phyloP scores from a whole-genome alignment of 2,329 filamentous ascomycete species.

The Colletotrichum brevisporum region DNA sequence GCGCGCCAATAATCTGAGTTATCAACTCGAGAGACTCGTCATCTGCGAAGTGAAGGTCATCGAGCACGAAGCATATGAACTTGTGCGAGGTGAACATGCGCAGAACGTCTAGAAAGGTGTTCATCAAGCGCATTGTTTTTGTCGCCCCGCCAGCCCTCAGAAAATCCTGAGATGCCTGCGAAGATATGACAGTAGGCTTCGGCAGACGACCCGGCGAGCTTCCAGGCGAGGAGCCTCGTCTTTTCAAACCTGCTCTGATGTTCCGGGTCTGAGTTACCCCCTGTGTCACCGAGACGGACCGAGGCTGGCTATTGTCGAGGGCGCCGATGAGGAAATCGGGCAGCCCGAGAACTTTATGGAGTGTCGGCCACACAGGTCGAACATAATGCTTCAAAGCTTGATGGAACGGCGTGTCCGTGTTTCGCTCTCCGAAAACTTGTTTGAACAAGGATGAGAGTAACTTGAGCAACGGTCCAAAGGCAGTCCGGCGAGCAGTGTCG shows the following conservation, averaged over 20 bases:
- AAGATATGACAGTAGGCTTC: conserved; percentile 54
- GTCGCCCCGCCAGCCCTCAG: conserved; percentile 70
- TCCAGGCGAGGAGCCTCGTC: conserved; percentile 66
- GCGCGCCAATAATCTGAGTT: conserved; percentile 81
- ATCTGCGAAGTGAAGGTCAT: conserved; percentile 93
- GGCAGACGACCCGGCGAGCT: conserved; percentile 54
- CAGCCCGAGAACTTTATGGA: conserved; percentile 73
- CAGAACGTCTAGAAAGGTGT: conserved; percentile 88
- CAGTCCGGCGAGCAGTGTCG: conserved; percentile 71
- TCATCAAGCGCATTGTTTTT: conserved; percentile 83
- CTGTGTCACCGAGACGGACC: conserved; percentile 55
- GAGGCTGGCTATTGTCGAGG: conserved; percentile 54
- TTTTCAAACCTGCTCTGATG: conserved; percentile 51
- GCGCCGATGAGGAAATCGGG: conserved; percentile 78
- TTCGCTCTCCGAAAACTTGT: conserved; percentile 76
- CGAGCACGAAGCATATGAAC: conserved; percentile 89
- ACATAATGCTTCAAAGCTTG: conserved; percentile 73
- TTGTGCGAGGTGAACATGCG: conserved; percentile 86
- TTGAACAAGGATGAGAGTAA: conserved; percentile 77
- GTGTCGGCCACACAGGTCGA: conserved; percentile 74
- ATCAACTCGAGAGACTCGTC: conserved; percentile 89
- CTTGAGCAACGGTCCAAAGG: conserved; percentile 75
- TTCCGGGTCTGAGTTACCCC: conserved; percentile 49
- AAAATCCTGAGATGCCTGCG: conserved; percentile 72
- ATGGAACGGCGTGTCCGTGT: conserved; percentile 76